Evolutionary conservation across 164 flowering plant species (phyloP).

Genomic region (Kalanchoe fedtschenkoi): DNA sequence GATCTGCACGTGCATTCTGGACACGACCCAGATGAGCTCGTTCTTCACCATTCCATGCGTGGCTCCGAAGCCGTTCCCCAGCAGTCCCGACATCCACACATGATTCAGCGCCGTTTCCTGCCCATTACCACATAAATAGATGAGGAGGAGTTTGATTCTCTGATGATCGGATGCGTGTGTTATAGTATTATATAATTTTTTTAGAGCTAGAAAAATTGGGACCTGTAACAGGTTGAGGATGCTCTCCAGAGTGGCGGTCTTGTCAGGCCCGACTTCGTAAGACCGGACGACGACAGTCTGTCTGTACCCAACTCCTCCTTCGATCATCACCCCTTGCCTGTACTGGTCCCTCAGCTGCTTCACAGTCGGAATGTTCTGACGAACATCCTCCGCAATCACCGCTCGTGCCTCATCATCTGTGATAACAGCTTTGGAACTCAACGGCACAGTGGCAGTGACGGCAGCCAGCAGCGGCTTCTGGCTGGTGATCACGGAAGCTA

Average conservation of each 20-base stretch:
- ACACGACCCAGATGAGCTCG: constrained; percentile 53
- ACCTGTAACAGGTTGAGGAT: constrained; percentile 65
- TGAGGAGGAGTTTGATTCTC: neutral
- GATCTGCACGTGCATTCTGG: constrained; percentile 37
- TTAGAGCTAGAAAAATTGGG: neutral
- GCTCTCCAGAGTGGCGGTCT: constrained; percentile 54
- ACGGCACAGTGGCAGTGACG: neutral
- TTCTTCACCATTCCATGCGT: constrained; percentile 47
- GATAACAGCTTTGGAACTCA: neutral
- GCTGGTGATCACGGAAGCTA: neutral
- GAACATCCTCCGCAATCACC: constrained; percentile 10
- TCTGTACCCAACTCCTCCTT: constrained; percentile 45
- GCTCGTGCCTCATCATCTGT: neutral
- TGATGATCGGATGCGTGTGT: too few relatives aligned
- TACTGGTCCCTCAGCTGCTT: constrained; percentile 34
- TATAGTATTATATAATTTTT: too few relatives aligned
- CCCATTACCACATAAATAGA: neutral
- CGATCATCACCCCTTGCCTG: constrained; percentile 44
- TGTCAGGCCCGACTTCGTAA: constrained; percentile 65
- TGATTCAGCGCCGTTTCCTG: constrained; percentile 65
- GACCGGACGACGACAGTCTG: constrained; percentile 60
- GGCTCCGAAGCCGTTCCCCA: constrained; percentile 49
- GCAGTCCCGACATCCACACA: constrained; percentile 49
- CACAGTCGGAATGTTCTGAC: constrained; percentile 44
- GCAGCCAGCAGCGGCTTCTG: neutral